Evolutionary conservation across 2,329 filamentous ascomycete genomes (phyloP), one percentile per base, ranked within the genome.

Genomic region (Aspergillus neoniger): DNA sequence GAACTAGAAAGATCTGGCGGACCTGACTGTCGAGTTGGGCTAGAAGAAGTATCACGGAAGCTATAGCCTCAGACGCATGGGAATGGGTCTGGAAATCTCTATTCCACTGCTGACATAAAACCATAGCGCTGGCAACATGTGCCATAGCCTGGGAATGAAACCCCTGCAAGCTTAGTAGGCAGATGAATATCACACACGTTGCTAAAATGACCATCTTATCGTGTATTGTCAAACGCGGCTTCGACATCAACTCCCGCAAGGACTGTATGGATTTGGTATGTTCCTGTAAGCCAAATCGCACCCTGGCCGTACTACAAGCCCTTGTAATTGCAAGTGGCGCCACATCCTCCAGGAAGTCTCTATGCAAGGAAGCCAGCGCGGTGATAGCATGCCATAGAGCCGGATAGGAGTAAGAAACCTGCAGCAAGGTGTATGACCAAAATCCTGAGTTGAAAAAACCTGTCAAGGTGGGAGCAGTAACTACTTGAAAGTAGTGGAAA

Each of bases 351-450:
- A 43, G 5, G 30, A 52, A 58, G 17, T 58, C 38, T 4, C 56
- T 38, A n/a, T 58, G 56, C 23, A 58, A 36, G 17, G 48, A 53
- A 10, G 56, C 49, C 14, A 58, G 39, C 2, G 56, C 56, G 17
- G n/a, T 23, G 14, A 58, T 58, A 3, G 28, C 48, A 28, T 53
- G 56, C 56, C 56, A 52, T 1, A 58, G 48, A 4, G 56, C 56
- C 4, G 56, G 56, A 12, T 53, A 58, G 10, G 28, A 28, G 14
- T 58, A 49, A 2, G 56, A 52, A 7, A 48, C 19, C 25, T 50
- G 47, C 15, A 19, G 47, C 25, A 50, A 17, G 4, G 6, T n/a
- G 8, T 32, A 50, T 17, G 23, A 48, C 25, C 43, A 48, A 25
- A 56, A 38, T 1, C 43, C 54, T 4, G 30, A 25, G 17, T 56